Conservation (phyloP, 1,284 basidiomycete genomes). For the Fomitopsis betulina region DNA sequence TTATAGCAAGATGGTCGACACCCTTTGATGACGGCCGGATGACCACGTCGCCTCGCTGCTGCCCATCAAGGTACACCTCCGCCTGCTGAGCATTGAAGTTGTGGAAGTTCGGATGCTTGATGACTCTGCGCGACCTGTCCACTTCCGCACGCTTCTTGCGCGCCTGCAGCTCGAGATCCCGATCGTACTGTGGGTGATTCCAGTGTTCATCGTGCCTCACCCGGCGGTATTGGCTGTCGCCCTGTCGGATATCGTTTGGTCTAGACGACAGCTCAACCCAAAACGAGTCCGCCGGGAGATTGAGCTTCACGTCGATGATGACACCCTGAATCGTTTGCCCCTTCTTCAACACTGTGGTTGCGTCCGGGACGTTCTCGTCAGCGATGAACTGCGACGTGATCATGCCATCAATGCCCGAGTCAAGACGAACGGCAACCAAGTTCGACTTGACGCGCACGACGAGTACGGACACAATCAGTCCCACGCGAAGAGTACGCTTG, state of each 20-base stretch:
- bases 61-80: conserved; percentile 85
- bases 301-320: conserved; percentile 70
- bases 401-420: conserved; percentile 89
- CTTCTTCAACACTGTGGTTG: conserved; percentile 53
- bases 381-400: conserved; percentile 68
- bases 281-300: conserved; percentile 61
- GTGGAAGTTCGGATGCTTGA: conserved; percentile 99
- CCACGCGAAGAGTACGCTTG: conserved; percentile 68
- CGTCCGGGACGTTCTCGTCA: conserved; percentile 39
- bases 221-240: conserved; percentile 62
- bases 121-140: conserved; percentile 76
- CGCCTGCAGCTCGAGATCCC: conserved; percentile 73
- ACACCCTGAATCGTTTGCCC: conserved; percentile 82
- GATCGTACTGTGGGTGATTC: conserved; percentile 62
- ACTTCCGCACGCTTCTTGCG: conserved; percentile 83
- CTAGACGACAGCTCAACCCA: conserved; percentile 78
- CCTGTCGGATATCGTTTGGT: conserved; percentile 61
- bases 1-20: conserved; percentile 90
- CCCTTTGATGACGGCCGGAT: conserved; percentile 97
- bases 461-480: conserved; percentile 82
- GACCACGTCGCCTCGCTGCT: conserved; percentile 92
- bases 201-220: conserved; percentile 65
- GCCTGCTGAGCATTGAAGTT: conserved; percentile 92
- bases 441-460: conserved; percentile 57
- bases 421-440: conserved; percentile 67